A percentile compares a stretch with the other conserved stretches of the same genome.
These are phyloP conservation scores for Pseudopediastrum boryanum DNA, from an alignment of 139 green algal species.

Conservation along the genomic window DNA sequence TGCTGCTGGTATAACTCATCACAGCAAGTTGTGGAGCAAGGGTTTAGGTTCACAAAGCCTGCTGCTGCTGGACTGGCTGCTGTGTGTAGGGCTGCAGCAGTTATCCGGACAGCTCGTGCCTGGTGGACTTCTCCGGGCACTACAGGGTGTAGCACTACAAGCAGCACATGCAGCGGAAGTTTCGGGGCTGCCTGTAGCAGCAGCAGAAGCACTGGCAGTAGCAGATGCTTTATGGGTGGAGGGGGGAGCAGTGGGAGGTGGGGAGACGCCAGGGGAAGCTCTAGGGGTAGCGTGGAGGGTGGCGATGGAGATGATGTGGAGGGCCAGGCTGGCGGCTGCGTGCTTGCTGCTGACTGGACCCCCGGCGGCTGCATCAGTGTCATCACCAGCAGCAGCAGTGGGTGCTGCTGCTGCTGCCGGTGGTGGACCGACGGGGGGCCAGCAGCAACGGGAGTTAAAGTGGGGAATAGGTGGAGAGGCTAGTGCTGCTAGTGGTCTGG, in stretches of 20 bases:
- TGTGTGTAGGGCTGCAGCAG: conserved; percentile 30
- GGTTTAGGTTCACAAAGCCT: too few relatives aligned
- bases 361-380: background rate
- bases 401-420: background rate
- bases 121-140: background rate
- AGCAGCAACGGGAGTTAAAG: conserved; percentile 12
- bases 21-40: too few relatives aligned
- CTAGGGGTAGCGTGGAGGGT: background rate
- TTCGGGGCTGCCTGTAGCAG: conserved; percentile 37
- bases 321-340: conserved; percentile 28
- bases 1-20: conserved; percentile 18
- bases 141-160: conserved; percentile 28
- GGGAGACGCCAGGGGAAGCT: too few relatives aligned
- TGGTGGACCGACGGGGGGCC: background rate
- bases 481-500: background rate
- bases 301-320: conserved; percentile 28
- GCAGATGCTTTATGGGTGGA: conserved; percentile 42
- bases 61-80: conserved; percentile 35
- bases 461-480: background rate
- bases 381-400: too few relatives aligned
- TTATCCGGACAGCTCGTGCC: conserved; percentile 22
- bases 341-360: background rate
- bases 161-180: conserved; percentile 26
- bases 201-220: conserved; percentile 46
- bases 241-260: too few relatives aligned